A percentile compares a stretch with the other conserved stretches of the same genome.
phyloP scores from a whole-genome alignment of 2,329 filamentous ascomycete genomes.

The Clarireedia monteithiana region DNA sequence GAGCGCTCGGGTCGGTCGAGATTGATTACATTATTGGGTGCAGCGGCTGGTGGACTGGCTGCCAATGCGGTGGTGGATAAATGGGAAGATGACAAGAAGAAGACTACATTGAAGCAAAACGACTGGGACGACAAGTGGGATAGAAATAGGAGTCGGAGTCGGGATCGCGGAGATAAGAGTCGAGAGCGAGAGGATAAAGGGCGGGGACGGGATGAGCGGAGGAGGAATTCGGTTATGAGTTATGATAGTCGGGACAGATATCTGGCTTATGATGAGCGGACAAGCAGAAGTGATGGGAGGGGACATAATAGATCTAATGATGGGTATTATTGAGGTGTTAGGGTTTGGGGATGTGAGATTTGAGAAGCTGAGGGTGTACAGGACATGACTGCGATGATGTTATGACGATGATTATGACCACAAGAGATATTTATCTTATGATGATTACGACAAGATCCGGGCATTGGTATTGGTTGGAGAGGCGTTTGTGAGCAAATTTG shows the following conservation, averaged over 20 bases:
- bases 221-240: not conserved
- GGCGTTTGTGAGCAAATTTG: too few relatives aligned
- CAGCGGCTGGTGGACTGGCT: conserved; percentile 22
- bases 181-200: not conserved
- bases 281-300: not conserved
- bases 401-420: not conserved
- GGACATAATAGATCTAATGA: not conserved
- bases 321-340: not conserved
- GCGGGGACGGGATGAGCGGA: not conserved
- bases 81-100: conserved; percentile 17
- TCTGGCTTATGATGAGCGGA: not conserved
- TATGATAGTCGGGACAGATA: not conserved
- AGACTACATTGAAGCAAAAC: conserved; percentile 7
- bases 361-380: not conserved
- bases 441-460: too few relatives aligned
- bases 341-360: not conserved
- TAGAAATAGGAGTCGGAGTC: conserved; percentile 1
- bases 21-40: conserved; percentile 21
- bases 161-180: not conserved
- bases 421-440: not conserved
- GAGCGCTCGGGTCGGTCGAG: conserved; percentile 10
- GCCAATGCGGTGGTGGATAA: conserved; percentile 22
- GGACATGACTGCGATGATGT: not conserved
- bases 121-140: conserved; percentile 9
- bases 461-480: too few relatives aligned